Evolutionary conservation across 164 flowering plant genomes (phyloP).

Genomic region (Berberis thunbergii): DNA sequence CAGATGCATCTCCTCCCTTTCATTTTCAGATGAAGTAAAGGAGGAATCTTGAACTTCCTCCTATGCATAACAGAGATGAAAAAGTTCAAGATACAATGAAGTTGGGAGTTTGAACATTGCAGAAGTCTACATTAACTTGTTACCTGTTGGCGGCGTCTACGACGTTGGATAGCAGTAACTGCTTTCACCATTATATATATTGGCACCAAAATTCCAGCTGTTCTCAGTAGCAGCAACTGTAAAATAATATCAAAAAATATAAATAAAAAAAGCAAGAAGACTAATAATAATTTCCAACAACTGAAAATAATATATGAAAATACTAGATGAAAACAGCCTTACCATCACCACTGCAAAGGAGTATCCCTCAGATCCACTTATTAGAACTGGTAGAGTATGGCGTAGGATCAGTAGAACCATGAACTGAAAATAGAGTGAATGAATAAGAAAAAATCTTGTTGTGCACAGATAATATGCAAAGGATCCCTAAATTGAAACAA

Average conservation of each 20-base stretch:
- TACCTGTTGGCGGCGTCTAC: slow-evolving; percentile 38
- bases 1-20: slow-evolving; percentile 20
- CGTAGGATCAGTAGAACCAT: slow-evolving; percentile 59
- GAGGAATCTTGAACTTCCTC: slow-evolving; percentile 13
- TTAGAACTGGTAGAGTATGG: slow-evolving; percentile 52
- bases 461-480: neutral
- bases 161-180: slow-evolving; percentile 40
- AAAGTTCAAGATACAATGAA: neutral
- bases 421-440: slow-evolving; percentile 35
- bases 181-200: slow-evolving; percentile 53
- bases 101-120: neutral
- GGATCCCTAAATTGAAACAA: too few species aligned
- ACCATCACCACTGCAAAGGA: slow-evolving; percentile 47
- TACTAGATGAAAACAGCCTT: slow-evolving; percentile 9
- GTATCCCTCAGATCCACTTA: slow-evolving; percentile 44
- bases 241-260: neutral
- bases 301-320: neutral
- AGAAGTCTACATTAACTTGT: neutral
- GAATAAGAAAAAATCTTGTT: neutral
- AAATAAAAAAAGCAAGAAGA: neutral
- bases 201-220: slow-evolving; percentile 62
- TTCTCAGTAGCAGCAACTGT: slow-evolving; percentile 51
- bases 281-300: neutral
- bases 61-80: slow-evolving; percentile 13
- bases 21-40: slow-evolving; percentile 23